phyloP scores from a whole-genome alignment of 2,329 filamentous ascomycete genomes.

The Ophioceras dolichostomum region DNA sequence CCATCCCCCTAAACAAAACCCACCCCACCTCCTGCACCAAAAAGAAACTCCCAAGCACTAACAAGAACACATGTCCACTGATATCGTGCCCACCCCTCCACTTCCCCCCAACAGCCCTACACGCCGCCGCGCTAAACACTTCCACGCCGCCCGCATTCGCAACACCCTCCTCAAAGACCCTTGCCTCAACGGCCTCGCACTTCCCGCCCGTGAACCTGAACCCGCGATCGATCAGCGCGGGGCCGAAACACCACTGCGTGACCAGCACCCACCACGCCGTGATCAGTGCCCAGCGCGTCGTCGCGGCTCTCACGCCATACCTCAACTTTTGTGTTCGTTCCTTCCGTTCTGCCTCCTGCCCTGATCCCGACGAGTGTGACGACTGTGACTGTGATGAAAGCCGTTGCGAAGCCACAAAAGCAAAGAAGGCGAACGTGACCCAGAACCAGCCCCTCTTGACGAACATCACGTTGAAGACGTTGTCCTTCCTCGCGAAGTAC shows the following conservation, averaged over 20 bases:
- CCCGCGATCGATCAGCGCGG: slow-evolving; percentile 76
- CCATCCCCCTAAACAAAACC: slow-evolving; percentile 27
- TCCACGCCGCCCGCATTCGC: slow-evolving; percentile 17
- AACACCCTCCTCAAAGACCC: slow-evolving; percentile 28
- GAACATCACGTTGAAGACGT: slow-evolving; percentile 84
- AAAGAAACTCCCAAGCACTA: slow-evolving; percentile 74
- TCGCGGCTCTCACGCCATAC: background rate
- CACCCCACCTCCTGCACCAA: slow-evolving; percentile 68
- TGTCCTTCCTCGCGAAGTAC: slow-evolving; percentile 92
- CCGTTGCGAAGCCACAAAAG: slow-evolving; percentile 56
- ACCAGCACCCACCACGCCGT: slow-evolving; percentile 74
- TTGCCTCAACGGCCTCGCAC: slow-evolving; percentile 51
- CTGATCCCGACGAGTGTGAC: background rate
- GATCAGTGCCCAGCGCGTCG: slow-evolving; percentile 53
- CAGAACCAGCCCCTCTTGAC: slow-evolving; percentile 95
- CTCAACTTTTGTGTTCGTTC: too few relatives aligned
- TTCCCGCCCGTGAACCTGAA: slow-evolving; percentile 82
- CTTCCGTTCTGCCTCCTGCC: background rate
- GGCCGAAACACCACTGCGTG: slow-evolving; percentile 96
- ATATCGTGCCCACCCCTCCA: slow-evolving; percentile 97
- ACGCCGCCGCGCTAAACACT: slow-evolving; percentile 63
- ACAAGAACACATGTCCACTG: slow-evolving; percentile 85
- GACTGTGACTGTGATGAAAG: too few relatives aligned
- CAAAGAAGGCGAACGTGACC: slow-evolving; percentile 63
- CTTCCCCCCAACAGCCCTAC: slow-evolving; percentile 66